Percentiles rank a stretch among this genome's conserved stretches.
Evolutionary conservation across 2,329 filamentous ascomycete species (phyloP).

Genomic region (Fusarium decemcellulare): DNA sequence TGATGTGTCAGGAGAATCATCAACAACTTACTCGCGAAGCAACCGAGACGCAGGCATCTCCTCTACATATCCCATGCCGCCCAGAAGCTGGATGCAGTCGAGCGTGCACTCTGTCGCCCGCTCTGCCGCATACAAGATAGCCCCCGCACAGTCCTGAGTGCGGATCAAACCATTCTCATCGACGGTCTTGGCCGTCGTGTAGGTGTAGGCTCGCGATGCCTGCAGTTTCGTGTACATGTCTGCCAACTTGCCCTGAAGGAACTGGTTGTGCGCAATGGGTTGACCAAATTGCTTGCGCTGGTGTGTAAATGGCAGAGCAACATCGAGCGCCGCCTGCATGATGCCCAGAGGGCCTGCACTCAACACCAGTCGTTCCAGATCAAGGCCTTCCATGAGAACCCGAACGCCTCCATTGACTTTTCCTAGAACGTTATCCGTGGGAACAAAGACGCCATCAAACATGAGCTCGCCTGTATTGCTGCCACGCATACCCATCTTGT

Average conservation of each 20-base stretch:
- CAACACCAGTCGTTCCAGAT: constrained; percentile 93
- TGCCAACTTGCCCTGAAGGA: constrained; percentile 92
- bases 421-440: constrained; percentile 85
- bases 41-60: constrained; percentile 93
- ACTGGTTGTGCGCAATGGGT: constrained; percentile 92
- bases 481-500: constrained; percentile 98
- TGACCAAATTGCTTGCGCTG: constrained; percentile 88
- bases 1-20: too few species aligned
- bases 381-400: constrained; percentile 96
- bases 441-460: constrained; percentile 93
- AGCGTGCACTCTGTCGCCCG: constrained; percentile 88
- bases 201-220: constrained; percentile 89
- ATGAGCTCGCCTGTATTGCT: constrained; percentile 96
- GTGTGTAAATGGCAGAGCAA: constrained; percentile 90
- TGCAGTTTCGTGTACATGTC: constrained; percentile 98
- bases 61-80: constrained; percentile 96
- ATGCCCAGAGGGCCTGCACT: constrained; percentile 92
- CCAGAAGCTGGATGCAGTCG: constrained; percentile 92
- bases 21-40: constrained; percentile 74
- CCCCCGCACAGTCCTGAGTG: constrained; percentile 94
- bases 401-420: constrained; percentile 84
- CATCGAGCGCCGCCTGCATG: constrained; percentile 93
- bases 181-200: constrained; percentile 82
- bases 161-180: constrained; percentile 81
- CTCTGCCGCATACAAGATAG: constrained; percentile 94